Evolutionary conservation across 1,284 basidiomycete species (phyloP).

Genomic region (Cutaneotrichosporon cavernicola): DNA sequence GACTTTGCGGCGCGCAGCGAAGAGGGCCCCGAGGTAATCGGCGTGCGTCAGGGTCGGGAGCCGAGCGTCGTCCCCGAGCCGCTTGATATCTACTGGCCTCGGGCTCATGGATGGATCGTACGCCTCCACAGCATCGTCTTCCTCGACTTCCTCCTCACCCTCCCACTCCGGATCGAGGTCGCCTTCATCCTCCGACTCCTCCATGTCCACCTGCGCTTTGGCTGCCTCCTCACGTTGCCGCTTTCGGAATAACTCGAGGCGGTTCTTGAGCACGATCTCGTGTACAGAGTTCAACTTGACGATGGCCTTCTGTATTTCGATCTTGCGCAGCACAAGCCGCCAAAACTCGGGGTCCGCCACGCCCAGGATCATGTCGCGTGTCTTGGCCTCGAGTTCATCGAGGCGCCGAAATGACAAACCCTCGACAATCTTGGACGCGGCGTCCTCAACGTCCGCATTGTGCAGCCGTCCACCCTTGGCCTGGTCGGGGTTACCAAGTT

Average conservation of each 20-base stretch:
- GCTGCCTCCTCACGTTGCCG: slow-evolving; percentile 91
- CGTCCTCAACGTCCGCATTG: slow-evolving; percentile 41
- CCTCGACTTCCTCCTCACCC: slow-evolving; percentile 55
- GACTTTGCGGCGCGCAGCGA: slow-evolving; percentile 65
- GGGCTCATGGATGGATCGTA: slow-evolving; percentile 85
- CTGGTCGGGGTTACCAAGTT: slow-evolving; percentile 59
- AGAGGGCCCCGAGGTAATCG: slow-evolving; percentile 61
- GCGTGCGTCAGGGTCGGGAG: slow-evolving; percentile 69
- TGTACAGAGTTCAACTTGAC: slow-evolving; percentile 88
- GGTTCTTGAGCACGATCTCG: slow-evolving; percentile 91
- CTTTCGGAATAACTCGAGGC: slow-evolving; percentile 91
- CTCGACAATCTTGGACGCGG: slow-evolving; percentile 43
- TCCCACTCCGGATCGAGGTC: slow-evolving; percentile 55
- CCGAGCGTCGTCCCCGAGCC: slow-evolving; percentile 72
- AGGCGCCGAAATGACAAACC: slow-evolving; percentile 72
- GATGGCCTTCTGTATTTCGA: slow-evolving; percentile 99
- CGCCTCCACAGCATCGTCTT: slow-evolving; percentile 60
- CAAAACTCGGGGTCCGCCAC: slow-evolving; percentile 97
- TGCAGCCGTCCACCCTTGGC: slow-evolving; percentile 46
- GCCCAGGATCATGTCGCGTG: slow-evolving; percentile 84
- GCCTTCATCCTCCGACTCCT: slow-evolving; percentile 53
- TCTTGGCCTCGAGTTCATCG: slow-evolving; percentile 74
- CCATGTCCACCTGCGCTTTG: slow-evolving; percentile 83
- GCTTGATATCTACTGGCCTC: slow-evolving; percentile 65
- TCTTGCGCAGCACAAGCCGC: slow-evolving; percentile 85